phyloP scores from a whole-genome alignment of 345 rosid genomes.

The Eucalyptus brandiana region DNA sequence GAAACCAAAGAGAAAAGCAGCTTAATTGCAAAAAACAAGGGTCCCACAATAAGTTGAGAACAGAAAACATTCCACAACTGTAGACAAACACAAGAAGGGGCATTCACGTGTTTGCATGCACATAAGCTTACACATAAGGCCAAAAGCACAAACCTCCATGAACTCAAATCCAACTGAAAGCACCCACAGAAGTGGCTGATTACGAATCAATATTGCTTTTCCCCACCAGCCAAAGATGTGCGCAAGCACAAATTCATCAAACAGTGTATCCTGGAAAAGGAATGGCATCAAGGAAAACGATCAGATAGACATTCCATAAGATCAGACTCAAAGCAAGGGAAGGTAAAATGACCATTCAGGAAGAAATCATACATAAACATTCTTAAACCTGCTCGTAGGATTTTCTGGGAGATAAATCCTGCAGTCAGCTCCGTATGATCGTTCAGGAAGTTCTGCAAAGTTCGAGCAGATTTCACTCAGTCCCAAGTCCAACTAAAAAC shows the following conservation, averaged over 20 bases:
- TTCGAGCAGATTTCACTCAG: neutral
- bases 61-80: neutral
- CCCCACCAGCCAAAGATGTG: slow-evolving; percentile 99
- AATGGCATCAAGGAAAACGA: neutral
- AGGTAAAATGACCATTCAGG: slow-evolving; percentile 15
- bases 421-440: slow-evolving; percentile 96
- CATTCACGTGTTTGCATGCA: neutral
- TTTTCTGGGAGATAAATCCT: slow-evolving; percentile 80
- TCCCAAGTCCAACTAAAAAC: neutral
- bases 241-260: slow-evolving; percentile 95
- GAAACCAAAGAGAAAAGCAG: slow-evolving; percentile 8
- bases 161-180: slow-evolving; percentile 95
- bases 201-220: slow-evolving; percentile 90
- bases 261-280: slow-evolving; percentile 58
- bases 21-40: neutral
- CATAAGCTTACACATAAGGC: neutral
- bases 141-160: slow-evolving; percentile 66
- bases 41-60: neutral
- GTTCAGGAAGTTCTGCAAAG: slow-evolving; percentile 90
- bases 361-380: slow-evolving; percentile 96
- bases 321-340: neutral
- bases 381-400: slow-evolving; percentile 96
- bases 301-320: neutral
- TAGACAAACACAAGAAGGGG: neutral
- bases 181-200: slow-evolving; percentile 96